Base-by-base conservation (phyloP, 2,329 filamentous ascomycete genomes). In the Teratosphaeriaceae sp. region DNA sequence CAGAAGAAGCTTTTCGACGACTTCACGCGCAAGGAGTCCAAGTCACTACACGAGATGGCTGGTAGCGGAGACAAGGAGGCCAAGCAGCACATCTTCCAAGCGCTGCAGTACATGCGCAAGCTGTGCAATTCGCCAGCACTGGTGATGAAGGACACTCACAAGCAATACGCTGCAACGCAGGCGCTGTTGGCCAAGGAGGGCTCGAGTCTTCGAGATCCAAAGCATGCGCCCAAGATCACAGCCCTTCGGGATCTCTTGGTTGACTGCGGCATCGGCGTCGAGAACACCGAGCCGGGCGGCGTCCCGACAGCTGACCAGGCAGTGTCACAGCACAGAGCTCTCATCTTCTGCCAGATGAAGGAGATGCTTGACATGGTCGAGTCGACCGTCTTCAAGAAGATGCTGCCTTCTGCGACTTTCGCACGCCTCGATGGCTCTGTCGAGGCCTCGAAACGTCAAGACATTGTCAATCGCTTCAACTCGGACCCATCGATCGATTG, bases 321-420 rank as follows among this genome's bases (percentile, higher is more conserved):
- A 30, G 94, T 98, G 63, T 95, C 92, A 48, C 92, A 90, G 22
- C 92, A 98, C 62, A 86, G 92, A 34, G 94, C 92, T 0, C 78
- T 98, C 21, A 85, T 98, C 53, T 98, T 98, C 74, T 98, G 92
- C 59, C 92, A 98, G 64, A 96, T 98, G 88, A 98, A 98, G 68
- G 92, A 98, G 65, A 98, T 98, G 94, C 76, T 98, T 19, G 92
- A 98, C 65, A 97, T 98, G 79, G 94, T 98, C 2, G 89, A 97
- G 62, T 88, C 85, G 56, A 89, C 90, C 45, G 92, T 98, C 1
- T 70, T 98, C 29, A 88, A 87, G 64, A 84, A 85, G 58, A 76
- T 97, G 67, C 76, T 98, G n/a, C 92, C 92, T 1, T 85, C 84
- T 0, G 89, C 96, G 5, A 92, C 94, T 27, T 96, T 84, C 61